A percentile compares a stretch with the other conserved stretches of the same genome.
Evolutionary conservation across 208 protist species (phyloP).

Genomic region (Herpetomonas samuelpessoai): DNA sequence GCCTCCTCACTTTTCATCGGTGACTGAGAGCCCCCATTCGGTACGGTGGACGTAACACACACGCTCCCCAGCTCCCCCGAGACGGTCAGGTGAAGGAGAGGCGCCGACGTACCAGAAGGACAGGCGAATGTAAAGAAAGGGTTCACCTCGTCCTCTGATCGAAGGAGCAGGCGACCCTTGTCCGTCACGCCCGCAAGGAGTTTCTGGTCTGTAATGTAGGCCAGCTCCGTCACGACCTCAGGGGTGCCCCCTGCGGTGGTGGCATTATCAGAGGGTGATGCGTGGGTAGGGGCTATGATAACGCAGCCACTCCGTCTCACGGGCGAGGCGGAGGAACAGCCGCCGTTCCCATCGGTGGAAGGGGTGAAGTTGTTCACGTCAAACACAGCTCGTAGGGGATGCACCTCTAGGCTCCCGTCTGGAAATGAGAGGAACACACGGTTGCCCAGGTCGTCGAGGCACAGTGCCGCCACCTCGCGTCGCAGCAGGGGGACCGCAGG

Average conservation of each 20-base stretch:
- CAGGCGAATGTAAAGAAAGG: conserved; percentile 13
- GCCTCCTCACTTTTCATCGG: no score
- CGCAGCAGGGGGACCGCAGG: conserved; percentile 11
- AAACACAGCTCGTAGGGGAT: conserved; percentile 18
- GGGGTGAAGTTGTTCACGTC: conserved; percentile 19
- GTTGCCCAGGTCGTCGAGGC: conserved; percentile 52
- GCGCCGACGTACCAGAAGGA: conserved; percentile 9
- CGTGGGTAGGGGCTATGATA: neutral
- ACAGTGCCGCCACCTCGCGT: conserved; percentile 49
- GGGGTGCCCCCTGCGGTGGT: neutral
- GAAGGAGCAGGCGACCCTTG: conserved; percentile 41
- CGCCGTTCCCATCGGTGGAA: no score
- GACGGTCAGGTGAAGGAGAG: conserved; percentile 35
- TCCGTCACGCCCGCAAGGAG: conserved; percentile 43
- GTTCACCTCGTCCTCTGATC: conserved; percentile 29
- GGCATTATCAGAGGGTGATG: no score
- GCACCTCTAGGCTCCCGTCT: conserved; percentile 39
- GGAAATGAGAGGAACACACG: conserved; percentile 49
- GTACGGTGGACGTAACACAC: conserved; percentile 38
- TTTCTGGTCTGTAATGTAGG: conserved; percentile 39
- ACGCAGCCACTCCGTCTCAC: neutral
- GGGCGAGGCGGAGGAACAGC: no score
- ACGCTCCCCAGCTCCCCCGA: conserved; percentile 57
- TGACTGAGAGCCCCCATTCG: no score
- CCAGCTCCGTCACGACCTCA: conserved; percentile 38